phyloP scores from a whole-genome alignment of 139 green algal genomes.

The Coelastrella sp. region DNA sequence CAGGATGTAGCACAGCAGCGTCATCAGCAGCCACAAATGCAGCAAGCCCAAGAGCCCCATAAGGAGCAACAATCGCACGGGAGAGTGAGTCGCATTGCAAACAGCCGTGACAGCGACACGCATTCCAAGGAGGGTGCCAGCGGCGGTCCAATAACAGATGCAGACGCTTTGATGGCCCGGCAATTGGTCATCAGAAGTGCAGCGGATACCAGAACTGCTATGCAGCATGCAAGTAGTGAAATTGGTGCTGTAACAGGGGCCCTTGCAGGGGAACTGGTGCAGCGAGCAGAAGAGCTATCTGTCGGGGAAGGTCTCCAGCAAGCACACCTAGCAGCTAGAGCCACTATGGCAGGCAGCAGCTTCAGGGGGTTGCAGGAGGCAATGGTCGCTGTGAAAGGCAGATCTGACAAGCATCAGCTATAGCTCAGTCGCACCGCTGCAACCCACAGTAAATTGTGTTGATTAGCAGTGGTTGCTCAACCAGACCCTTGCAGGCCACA shows the following conservation, averaged over 20 bases:
- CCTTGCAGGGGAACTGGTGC: background rate
- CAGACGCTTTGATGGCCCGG: background rate
- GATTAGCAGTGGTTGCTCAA: no score
- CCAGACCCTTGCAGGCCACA: no score
- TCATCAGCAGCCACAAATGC: no score
- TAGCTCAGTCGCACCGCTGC: background rate
- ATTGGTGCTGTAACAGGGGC: background rate
- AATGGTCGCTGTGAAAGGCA: constrained; percentile 8
- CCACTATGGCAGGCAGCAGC: constrained; percentile 29
- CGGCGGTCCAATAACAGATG: background rate
- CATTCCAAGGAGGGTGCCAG: background rate
- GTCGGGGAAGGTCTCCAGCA: background rate
- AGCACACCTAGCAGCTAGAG: background rate
- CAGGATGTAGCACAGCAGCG: no score
- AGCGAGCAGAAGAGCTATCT: background rate
- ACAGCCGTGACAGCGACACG: no score
- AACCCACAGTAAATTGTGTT: background rate
- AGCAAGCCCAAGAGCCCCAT: no score
- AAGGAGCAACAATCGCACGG: no score
- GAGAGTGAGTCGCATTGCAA: no score
- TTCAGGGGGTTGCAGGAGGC: constrained; percentile 9
- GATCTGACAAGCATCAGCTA: background rate
- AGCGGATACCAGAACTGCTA: constrained; percentile 2
- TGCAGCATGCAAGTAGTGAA: background rate
- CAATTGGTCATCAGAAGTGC: constrained; percentile 13